phyloP scores from a whole-genome alignment of 78 protist genomes.

The Chrysochromulina parva region DNA sequence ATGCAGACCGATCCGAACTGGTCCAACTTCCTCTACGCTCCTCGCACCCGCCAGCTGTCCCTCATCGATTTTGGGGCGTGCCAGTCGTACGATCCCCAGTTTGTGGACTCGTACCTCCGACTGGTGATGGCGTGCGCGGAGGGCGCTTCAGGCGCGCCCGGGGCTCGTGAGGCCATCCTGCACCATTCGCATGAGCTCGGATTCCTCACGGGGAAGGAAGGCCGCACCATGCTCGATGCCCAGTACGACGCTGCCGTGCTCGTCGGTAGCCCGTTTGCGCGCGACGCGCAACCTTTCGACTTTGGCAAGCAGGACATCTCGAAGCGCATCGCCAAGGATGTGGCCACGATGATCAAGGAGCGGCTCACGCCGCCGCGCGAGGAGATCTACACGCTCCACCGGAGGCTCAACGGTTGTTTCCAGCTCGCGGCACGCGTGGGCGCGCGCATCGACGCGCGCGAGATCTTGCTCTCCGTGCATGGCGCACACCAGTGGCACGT shows the following conservation, averaged over 20 bases:
- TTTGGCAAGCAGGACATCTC: slow-evolving; percentile 52
- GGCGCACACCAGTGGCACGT: too few species aligned
- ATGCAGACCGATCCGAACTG: slow-evolving; percentile 90
- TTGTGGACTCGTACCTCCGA: slow-evolving; percentile 67
- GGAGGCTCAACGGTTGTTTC: slow-evolving; percentile 61
- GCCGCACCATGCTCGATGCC: slow-evolving; percentile 74
- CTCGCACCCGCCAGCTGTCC: slow-evolving; percentile 19
- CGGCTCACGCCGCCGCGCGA: slow-evolving; percentile 77
- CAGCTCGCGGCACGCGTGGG: slow-evolving; percentile 9
- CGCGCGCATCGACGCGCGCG: not conserved
- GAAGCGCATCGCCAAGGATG: slow-evolving; percentile 46
- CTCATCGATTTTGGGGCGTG: slow-evolving; percentile 89
- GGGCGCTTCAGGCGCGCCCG: not conserved
- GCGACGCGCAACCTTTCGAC: slow-evolving; percentile 56
- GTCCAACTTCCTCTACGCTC: slow-evolving; percentile 79
- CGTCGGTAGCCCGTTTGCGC: slow-evolving; percentile 55
- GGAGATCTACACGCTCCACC: slow-evolving; percentile 86
- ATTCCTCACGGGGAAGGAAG: slow-evolving; percentile 86
- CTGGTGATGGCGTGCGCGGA: slow-evolving; percentile 66
- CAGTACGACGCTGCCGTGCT: slow-evolving; percentile 66
- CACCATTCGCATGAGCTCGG: slow-evolving; percentile 71
- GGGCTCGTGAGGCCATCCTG: slow-evolving; percentile 24
- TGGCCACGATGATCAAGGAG: slow-evolving; percentile 75
- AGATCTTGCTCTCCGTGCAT: not conserved
- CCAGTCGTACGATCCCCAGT: slow-evolving; percentile 49